phyloP scores from a whole-genome alignment of 768 basidiomycete species.

The Inosperma sp. region DNA sequence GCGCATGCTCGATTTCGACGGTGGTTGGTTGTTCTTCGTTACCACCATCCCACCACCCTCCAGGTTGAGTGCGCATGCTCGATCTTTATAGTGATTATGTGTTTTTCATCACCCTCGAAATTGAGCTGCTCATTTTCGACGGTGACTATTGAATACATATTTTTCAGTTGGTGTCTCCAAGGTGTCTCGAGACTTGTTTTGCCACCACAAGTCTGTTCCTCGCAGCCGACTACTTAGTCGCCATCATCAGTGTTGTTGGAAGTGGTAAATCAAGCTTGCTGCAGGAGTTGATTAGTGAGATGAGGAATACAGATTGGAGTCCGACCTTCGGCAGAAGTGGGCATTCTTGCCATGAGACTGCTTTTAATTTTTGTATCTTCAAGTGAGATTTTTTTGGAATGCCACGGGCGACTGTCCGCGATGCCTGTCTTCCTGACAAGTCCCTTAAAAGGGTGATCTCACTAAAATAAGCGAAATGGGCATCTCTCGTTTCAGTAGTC shows the following conservation, averaged over 20 bases:
- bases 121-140: too few relatives aligned
- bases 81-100: too few relatives aligned
- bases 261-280: slow-evolving; percentile 65
- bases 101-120: too few relatives aligned
- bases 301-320: slow-evolving; percentile 63
- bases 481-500: slow-evolving; percentile 82
- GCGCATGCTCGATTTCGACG: too few relatives aligned
- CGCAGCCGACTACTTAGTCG: slow-evolving; percentile 74
- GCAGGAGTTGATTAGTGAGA: slow-evolving; percentile 77
- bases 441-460: slow-evolving; percentile 70
- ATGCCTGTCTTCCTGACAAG: slow-evolving; percentile 73
- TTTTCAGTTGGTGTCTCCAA: too few relatives aligned
- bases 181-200: too few relatives aligned
- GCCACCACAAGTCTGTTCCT: slow-evolving; percentile 62
- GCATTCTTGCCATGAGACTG: slow-evolving; percentile 79
- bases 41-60: too few relatives aligned
- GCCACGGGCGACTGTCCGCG: slow-evolving; percentile 68
- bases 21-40: too few relatives aligned
- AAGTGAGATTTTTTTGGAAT: slow-evolving; percentile 4
- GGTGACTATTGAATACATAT: too few relatives aligned
- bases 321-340: slow-evolving; percentile 72
- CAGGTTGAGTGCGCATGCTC: too few relatives aligned
- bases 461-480: slow-evolving; percentile 65
- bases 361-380: too few relatives aligned
- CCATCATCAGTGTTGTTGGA: slow-evolving; percentile 82